Conservation (phyloP, 202 grass and related monocot genomes). For the Setaria viridis region DNA sequence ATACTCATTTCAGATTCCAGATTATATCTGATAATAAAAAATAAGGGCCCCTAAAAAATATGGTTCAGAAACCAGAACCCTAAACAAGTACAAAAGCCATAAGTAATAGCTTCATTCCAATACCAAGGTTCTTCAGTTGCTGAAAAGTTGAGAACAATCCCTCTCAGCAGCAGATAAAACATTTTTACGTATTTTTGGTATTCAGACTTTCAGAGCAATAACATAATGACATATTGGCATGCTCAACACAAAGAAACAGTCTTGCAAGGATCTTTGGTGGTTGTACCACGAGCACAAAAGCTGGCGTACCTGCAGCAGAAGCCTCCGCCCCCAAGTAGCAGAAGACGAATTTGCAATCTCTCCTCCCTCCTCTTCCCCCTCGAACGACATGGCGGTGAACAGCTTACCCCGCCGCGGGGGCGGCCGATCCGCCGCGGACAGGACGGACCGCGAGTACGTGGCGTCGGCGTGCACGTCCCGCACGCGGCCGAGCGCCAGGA, state of each 20-base stretch:
- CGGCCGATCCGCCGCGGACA: slow-evolving; percentile 50
- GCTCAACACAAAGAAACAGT: slow-evolving; percentile 12
- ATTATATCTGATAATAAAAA: not conserved
- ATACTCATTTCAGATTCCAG: not conserved
- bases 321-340: slow-evolving; percentile 66
- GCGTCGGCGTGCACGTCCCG: slow-evolving; percentile 76
- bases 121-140: not conserved
- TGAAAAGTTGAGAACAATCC: not conserved
- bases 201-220: not conserved
- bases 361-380: slow-evolving; percentile 50
- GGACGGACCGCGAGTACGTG: slow-evolving; percentile 64
- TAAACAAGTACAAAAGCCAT: not conserved
- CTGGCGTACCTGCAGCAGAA: slow-evolving; percentile 66
- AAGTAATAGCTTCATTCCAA: not conserved
- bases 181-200: not conserved
- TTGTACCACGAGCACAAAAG: slow-evolving; percentile 9
- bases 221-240: not conserved
- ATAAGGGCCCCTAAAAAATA: too few relatives aligned
- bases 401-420: slow-evolving; percentile 58
- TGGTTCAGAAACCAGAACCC: not conserved
- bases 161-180: not conserved
- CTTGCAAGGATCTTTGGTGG: not conserved
- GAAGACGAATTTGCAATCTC: slow-evolving; percentile 55
- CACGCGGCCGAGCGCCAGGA: slow-evolving; percentile 61
- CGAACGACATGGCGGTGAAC: slow-evolving; percentile 88